A percentile compares a stretch with the other conserved stretches of the same genome.
phyloP scores from a whole-genome alignment of 176 grass and related monocot species.

The Musa schizocarpa region DNA sequence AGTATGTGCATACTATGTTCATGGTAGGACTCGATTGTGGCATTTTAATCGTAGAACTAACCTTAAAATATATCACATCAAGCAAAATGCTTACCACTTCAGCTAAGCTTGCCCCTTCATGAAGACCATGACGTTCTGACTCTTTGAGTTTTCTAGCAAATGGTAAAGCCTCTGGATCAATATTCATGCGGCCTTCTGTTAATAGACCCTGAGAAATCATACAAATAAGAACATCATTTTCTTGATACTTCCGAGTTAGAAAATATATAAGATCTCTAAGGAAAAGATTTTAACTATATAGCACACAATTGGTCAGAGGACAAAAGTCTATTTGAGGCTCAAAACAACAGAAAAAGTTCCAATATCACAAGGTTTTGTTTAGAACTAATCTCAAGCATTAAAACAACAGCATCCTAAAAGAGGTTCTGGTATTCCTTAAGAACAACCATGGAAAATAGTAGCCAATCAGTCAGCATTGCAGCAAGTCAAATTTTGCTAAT shows the following conservation, averaged over 20 bases:
- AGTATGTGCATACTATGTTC: not conserved
- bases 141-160: constrained; percentile 80
- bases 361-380: not conserved
- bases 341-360: not conserved
- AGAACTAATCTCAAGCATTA: not conserved
- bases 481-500: not conserved
- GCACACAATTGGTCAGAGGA: not conserved
- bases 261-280: not conserved
- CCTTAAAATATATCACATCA: not conserved
- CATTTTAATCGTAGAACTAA: not conserved
- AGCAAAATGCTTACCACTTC: constrained; percentile 65
- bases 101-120: constrained; percentile 73
- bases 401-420: not conserved
- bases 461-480: not conserved
- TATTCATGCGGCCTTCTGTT: constrained; percentile 72
- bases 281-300: not conserved
- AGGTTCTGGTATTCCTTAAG: not conserved
- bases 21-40: not conserved
- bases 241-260: not conserved
- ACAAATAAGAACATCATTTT: constrained; percentile 12
- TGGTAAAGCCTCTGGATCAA: constrained; percentile 66
- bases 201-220: constrained; percentile 58
- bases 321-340: not conserved
- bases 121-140: constrained; percentile 56
- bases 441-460: not conserved